Conservation (phyloP, 345 rosid genomes). For the Firmiana major region DNA sequence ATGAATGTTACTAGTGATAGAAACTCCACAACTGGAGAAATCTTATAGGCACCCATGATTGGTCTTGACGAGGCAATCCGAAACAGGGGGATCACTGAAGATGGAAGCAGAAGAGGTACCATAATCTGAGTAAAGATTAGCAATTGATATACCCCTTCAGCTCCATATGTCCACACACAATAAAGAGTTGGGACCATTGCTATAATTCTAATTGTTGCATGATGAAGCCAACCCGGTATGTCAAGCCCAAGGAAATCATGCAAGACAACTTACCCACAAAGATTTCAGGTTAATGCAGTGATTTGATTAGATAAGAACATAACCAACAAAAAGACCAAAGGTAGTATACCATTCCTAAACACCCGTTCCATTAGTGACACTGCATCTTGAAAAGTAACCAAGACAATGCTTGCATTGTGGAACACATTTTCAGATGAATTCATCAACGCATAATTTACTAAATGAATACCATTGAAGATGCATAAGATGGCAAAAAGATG, state of each 20-base stretch:
- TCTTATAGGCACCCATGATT: slow-evolving; percentile 81
- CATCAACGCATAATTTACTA: slow-evolving; percentile 75
- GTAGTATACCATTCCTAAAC: slow-evolving; percentile 35
- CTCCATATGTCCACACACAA: slow-evolving; percentile 85
- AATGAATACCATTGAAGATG: slow-evolving; percentile 63
- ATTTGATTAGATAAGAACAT: slow-evolving; percentile 71
- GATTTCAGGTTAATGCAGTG: slow-evolving; percentile 73
- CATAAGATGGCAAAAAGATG: slow-evolving; percentile 73
- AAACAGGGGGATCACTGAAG: slow-evolving; percentile 87
- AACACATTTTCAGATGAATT: slow-evolving; percentile 79
- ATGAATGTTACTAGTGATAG: slow-evolving; percentile 50
- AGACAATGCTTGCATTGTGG: slow-evolving; percentile 61
- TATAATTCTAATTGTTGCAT: slow-evolving; percentile 69
- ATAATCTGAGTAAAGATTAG: slow-evolving; percentile 78
- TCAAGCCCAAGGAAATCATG: slow-evolving; percentile 74
- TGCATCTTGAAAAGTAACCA: slow-evolving; percentile 87
- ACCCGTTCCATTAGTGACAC: slow-evolving; percentile 91
- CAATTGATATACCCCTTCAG: slow-evolving; percentile 85
- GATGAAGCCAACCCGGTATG: slow-evolving; percentile 93
- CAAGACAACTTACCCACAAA: slow-evolving; percentile 68
- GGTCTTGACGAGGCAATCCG: slow-evolving; percentile 81
- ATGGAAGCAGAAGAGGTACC: slow-evolving; percentile 81
- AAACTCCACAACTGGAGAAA: slow-evolving; percentile 70
- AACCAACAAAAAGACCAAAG: slow-evolving; percentile 52
- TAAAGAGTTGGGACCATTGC: slow-evolving; percentile 83